phyloP scores from a whole-genome alignment of 768 basidiomycete species.

The Mycena venus region DNA sequence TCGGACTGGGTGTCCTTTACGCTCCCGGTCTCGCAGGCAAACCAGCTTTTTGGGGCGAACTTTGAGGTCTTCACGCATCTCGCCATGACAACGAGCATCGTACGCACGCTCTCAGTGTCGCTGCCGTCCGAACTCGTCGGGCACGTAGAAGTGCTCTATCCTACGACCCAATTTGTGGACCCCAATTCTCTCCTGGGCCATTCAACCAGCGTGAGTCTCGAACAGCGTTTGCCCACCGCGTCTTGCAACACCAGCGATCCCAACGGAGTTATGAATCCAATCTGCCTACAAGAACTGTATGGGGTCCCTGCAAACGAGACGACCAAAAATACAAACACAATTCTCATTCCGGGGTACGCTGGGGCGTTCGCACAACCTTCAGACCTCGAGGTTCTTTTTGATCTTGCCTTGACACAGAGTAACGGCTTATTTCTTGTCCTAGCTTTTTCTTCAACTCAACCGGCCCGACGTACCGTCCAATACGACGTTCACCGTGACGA shows the following conservation, averaged over 20 bases:
- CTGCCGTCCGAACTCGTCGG: not conserved
- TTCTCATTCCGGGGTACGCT: not conserved
- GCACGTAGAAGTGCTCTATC: not conserved
- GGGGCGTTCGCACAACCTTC: not conserved
- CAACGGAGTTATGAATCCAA: not conserved
- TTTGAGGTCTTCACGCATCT: not conserved
- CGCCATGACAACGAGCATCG: not conserved
- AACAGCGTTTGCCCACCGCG: not conserved
- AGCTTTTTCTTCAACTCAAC: not conserved
- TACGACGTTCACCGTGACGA: not conserved
- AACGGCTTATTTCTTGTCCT: not conserved
- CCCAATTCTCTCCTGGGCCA: not conserved
- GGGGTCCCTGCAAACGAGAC: not conserved
- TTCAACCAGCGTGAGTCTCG: not conserved
- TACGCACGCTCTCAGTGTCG: no score
- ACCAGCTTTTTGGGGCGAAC: not conserved
- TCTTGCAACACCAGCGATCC: not conserved
- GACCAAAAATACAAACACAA: not conserved
- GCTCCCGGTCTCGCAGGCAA: no score
- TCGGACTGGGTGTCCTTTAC: not conserved
- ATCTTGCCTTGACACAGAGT: not conserved
- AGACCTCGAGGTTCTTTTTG: not conserved
- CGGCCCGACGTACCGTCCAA: not conserved
- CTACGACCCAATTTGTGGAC: not conserved
- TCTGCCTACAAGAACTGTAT: not conserved